phyloP scores from a whole-genome alignment of 169 alveolate genomes.

The Eimeria necatrix region DNA sequence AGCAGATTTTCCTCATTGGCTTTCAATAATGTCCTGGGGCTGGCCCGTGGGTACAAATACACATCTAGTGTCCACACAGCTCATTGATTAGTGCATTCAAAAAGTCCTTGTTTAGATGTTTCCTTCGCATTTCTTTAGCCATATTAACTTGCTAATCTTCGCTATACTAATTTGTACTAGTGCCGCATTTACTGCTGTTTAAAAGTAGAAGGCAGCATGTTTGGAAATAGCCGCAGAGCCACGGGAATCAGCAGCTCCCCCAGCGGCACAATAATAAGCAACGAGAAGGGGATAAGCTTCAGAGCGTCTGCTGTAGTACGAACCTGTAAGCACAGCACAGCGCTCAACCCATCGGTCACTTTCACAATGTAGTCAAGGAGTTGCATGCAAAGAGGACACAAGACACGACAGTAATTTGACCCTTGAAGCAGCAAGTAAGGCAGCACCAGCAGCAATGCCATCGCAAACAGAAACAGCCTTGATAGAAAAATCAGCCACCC shows the following conservation, averaged over 20 bases:
- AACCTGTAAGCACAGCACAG: constrained; percentile 8
- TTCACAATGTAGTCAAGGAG: background rate
- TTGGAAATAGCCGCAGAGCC: constrained; percentile 92
- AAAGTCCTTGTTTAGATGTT: too few relatives aligned
- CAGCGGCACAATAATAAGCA: constrained; percentile 92
- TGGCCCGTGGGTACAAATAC: too few relatives aligned
- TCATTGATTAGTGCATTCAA: too few relatives aligned
- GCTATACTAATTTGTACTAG: constrained; percentile 67
- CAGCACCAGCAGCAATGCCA: background rate
- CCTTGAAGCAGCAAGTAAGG: too few relatives aligned
- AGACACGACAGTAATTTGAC: background rate
- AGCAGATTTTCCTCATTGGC: too few relatives aligned
- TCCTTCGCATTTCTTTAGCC: too few relatives aligned
- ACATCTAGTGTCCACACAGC: too few relatives aligned
- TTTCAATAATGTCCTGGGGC: too few relatives aligned
- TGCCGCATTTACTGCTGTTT: constrained; percentile 79
- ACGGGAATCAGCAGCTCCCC: constrained; percentile 93
- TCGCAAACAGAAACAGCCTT: background rate
- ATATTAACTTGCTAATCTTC: background rate
- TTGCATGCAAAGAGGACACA: background rate
- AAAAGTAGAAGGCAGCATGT: constrained; percentile 94
- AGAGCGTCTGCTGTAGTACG: constrained; percentile 91
- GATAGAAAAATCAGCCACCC: background rate
- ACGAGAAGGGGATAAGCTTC: constrained; percentile 93
- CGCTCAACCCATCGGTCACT: background rate